Base-by-base conservation (phyloP, 176 grass and related monocot genomes). In the Stipa capillata region DNA sequence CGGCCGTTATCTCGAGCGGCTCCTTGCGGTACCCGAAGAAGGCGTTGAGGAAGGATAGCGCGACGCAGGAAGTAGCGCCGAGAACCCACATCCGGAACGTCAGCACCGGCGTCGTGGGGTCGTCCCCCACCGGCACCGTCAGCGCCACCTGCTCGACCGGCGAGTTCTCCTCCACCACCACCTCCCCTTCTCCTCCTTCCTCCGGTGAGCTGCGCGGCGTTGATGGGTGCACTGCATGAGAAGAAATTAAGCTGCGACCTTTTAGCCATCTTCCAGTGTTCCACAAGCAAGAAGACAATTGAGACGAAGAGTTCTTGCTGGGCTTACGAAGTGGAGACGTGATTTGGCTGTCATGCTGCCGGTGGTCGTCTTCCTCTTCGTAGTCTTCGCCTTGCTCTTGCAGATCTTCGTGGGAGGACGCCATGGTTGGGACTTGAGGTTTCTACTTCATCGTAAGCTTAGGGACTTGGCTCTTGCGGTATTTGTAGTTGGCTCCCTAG, bases 11-110 rank as follows among this genome's bases (percentile, higher is more conserved):
- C 15, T 83, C 64, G 1, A 97, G 83, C 55, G 93, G 93, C 87
- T 97, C 93, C 83, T 93, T 93, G n/a, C 90, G 78, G 85, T 97
- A 97, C 93, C 83, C 76, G 90, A 97, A 97, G 82, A 97, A 97
- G 65, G 88, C 76, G 88, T 97, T 97, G 25, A 93, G 76, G 85
- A 97, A 93, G 6, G 93, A 93, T 2, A 97, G 87, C 74, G 88
- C 69, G 39, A 43, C 87, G 76, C 90, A 93, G 8, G 93, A 85
- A 6, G 59, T 57, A 18, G 76, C 86, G 11, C 90, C 90, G 4
- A 97, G 85, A 29, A 87, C 93, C 93, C 90, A 97, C 93, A 97
- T 88, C 75, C 93, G 90, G 65, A 97, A 90, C 40, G 90, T 97
- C 75, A 93, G 85, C 66, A 82, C 90, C 58, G 90, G 93, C 49